Base-by-base conservation (phyloP, 306 rosid genomes). In the Pachyrhizus erosus region DNA sequence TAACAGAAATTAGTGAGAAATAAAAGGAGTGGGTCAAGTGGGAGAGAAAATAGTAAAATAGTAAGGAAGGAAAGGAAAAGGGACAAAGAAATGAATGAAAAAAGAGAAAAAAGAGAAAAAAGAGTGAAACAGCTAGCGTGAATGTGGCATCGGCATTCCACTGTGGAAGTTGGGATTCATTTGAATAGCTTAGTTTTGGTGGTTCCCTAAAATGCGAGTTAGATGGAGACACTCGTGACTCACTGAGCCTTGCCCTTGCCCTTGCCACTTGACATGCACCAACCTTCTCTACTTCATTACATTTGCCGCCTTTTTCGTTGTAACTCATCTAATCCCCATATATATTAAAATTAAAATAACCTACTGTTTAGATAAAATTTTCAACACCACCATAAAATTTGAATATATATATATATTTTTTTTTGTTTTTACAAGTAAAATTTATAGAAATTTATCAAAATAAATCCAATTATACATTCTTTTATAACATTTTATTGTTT, bases 131-230 rank as follows among this genome's bases (percentile, higher is more conserved):
- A 80, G 88, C 43, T 73, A 90, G 87, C 87, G 68, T 6, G 6
- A 5, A 33, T 33, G 37, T 34, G 54, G 57, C 33, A 65, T 58
- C 73, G 87, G 88, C 80, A 83, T 87, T 80, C 84, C 82, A 86
- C 80, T 51, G 1, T 7, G 0, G 1, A 81, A 60, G 7, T 58
- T 58, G 13, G 26, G 52, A 27, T 1, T 27, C 6, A 0, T 18
- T 39, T 75, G 48, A 33, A 62, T 14, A 4, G 37, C 9, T 1
- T 61, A 26, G 39, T 29, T 49, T 78, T 66, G 77, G 52, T 29
- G 73, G 86, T 49, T 82, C 82, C 87, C 68, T 20, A 55, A 79
- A 58, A 26, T 49, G 84, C 24, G 74, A 57, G 83, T 75, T 45
- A 33, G 81, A 60, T 45, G 68, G 75, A 61, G 42, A 45, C 75